Evolutionary conservation across 177 flowering plant genomes (phyloP).

Genomic region (Vitis hybrid): DNA sequence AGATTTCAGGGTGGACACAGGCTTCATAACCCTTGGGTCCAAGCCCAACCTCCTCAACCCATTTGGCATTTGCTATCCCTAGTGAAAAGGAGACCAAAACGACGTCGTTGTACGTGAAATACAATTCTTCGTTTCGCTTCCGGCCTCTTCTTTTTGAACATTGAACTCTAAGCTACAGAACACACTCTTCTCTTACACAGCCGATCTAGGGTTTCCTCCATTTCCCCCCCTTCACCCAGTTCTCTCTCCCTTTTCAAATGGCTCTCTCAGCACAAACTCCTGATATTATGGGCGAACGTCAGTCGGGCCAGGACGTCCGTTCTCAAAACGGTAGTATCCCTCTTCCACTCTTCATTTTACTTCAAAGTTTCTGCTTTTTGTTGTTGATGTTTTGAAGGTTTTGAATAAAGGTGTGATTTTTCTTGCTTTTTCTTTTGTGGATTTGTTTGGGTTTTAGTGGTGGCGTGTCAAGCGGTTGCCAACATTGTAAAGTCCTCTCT

Average conservation of each 20-base stretch:
- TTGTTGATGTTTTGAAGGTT: neutral
- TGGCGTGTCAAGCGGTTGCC: constrained; percentile 88
- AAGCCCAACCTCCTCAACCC: no score
- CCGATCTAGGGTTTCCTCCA: constrained; percentile 12
- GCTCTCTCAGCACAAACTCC: constrained; percentile 45
- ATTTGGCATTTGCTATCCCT: no score
- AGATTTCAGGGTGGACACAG: no score
- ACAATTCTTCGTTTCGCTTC: neutral
- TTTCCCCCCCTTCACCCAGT: neutral
- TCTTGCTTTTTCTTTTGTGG: constrained; percentile 4
- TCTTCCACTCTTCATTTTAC: constrained; percentile 2
- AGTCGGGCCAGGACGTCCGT: constrained; percentile 94
- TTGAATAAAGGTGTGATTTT: neutral
- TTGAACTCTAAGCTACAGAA: neutral
- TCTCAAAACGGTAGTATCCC: constrained; percentile 75
- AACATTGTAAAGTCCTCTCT: constrained; percentile 93
- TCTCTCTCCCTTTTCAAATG: constrained; percentile 30
- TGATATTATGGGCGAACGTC: constrained; percentile 83
- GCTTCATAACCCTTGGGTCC: no score
- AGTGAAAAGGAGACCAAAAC: no score
- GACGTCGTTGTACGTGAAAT: no score
- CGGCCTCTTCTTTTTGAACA: neutral
- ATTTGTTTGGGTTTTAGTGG: constrained; percentile 34
- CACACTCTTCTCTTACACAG: neutral
- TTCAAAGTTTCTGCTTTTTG: neutral